Conservation (phyloP, 148 eudicot species). For the Spergularia marina region DNA sequence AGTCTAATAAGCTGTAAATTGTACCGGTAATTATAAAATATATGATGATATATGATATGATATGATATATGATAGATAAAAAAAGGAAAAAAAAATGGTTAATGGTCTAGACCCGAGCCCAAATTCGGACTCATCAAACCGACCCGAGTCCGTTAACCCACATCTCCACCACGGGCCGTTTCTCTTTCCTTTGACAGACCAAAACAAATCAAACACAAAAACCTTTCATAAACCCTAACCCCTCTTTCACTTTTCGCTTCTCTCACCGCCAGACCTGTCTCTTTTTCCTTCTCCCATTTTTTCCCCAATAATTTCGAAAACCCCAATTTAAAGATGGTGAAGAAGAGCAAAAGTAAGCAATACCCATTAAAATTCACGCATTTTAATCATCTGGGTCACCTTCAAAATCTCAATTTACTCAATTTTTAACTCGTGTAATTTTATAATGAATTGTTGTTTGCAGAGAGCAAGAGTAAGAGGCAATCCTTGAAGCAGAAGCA, state of each 20-base stretch:
- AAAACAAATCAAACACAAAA: too few relatives aligned
- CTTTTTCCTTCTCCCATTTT: not conserved
- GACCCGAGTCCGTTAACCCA: not conserved
- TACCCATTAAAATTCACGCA: not conserved
- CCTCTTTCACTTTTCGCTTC: not conserved
- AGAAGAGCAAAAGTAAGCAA: slow-evolving; percentile 69
- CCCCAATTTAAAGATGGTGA: slow-evolving; percentile 47
- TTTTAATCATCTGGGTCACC: not conserved
- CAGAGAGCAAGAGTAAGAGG: slow-evolving; percentile 97
- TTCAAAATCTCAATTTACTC: not conserved
- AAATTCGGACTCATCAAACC: too few relatives aligned
- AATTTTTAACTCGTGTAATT: not conserved
- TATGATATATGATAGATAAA: too few relatives aligned
- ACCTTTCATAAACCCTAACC: not conserved
- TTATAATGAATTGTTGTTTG: slow-evolving; percentile 7
- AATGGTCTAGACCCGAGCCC: too few relatives aligned
- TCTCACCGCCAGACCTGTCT: not conserved
- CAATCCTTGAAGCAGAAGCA: slow-evolving; percentile 67
- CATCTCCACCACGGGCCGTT: not conserved
- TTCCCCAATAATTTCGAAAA: not conserved
- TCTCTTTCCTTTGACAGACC: not conserved
- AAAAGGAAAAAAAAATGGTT: too few relatives aligned
- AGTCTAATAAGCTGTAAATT: too few relatives aligned
- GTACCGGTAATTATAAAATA: too few relatives aligned
- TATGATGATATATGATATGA: too few relatives aligned